Percentiles rank a stretch among this genome's conserved stretches.
Evolutionary conservation across 75 land plant genomes (phyloP).

Genomic region (Selaginella tamariscina): DNA sequence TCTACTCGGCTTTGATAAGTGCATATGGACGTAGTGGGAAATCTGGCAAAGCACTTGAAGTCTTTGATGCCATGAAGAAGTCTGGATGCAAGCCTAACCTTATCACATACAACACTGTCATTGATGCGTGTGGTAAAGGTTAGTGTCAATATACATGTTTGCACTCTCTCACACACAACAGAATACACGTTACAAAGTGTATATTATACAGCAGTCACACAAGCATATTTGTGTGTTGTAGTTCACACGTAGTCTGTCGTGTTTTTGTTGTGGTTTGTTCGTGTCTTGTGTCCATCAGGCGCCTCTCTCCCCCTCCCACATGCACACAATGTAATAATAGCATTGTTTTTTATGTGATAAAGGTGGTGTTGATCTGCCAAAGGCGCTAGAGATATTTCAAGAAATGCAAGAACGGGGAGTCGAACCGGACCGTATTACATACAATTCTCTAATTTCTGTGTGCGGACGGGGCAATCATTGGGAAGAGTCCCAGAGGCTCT

Average conservation of each 20-base stretch:
- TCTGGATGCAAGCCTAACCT: conserved; percentile 67
- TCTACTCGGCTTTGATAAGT: conserved; percentile 73
- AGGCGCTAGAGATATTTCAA: conserved; percentile 40
- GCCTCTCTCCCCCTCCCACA: too few species aligned
- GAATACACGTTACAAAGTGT: too few species aligned
- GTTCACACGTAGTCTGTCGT: too few species aligned
- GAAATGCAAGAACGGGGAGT: conserved; percentile 76
- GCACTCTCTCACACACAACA: too few species aligned
- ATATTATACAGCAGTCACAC: too few species aligned
- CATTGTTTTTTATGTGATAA: too few species aligned
- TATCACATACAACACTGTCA: conserved; percentile 77
- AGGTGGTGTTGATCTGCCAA: conserved; percentile 58
- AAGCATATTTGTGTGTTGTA: too few species aligned
- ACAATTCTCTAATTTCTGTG: conserved; percentile 78
- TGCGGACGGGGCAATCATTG: conserved; percentile 70
- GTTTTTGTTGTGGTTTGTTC: too few species aligned
- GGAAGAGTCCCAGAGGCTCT: conserved; percentile 56
- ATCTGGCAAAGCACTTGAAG: conserved; percentile 47
- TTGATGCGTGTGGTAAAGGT: conserved; percentile 88
- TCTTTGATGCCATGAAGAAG: conserved; percentile 63
- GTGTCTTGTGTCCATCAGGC: too few species aligned
- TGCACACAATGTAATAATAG: too few species aligned
- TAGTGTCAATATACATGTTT: too few species aligned
- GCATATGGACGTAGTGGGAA: conserved; percentile 76
- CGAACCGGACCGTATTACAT: conserved; percentile 84